These are phyloP conservation scores for Geotrichum fermentans DNA, from an alignment of 1,139 yeast species.

Conservation along the genomic window DNA sequence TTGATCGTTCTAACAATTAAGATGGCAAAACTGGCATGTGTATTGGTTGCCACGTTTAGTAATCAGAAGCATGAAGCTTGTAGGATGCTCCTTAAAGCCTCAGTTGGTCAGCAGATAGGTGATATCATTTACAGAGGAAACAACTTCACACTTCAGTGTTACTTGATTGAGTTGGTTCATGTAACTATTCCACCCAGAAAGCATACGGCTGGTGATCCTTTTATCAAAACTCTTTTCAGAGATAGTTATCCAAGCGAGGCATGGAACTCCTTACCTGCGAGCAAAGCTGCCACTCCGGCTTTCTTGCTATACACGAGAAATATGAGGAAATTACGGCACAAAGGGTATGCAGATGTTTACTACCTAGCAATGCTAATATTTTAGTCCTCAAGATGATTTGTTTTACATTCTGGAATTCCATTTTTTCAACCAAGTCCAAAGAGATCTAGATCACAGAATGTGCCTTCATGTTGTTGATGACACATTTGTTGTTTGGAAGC, in stretches of 20 bases:
- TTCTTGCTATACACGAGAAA: constrained; percentile 7
- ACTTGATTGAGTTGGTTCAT: constrained; percentile 15
- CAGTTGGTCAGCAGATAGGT: constrained; percentile 6
- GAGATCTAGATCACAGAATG: constrained; percentile 7
- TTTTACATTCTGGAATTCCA: constrained; percentile 8
- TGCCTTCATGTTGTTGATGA: constrained; percentile 17
- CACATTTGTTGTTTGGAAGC: constrained; percentile 16
- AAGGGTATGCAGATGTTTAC: constrained; percentile 9
- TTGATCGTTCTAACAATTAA: background rate
- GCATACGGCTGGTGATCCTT: constrained; percentile 16
- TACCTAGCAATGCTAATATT: background rate
- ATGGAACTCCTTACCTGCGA: constrained; percentile 14
- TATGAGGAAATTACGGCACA: background rate
- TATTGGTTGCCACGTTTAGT: constrained; percentile 10
- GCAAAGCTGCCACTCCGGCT: constrained; percentile 5
- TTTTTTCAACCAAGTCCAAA: constrained; percentile 8
- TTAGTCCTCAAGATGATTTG: constrained; percentile 7
- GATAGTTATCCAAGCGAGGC: constrained; percentile 10
- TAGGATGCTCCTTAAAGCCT: constrained; percentile 12
- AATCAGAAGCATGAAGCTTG: constrained; percentile 18
- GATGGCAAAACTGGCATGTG: constrained; percentile 20
- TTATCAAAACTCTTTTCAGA: constrained; percentile 13
- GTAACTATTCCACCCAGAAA: constrained; percentile 14
- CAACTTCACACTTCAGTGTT: constrained; percentile 18
- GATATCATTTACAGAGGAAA: constrained; percentile 11